Evolutionary conservation across 257 asterid genomes (phyloP).

Genomic region (Plantago major): DNA sequence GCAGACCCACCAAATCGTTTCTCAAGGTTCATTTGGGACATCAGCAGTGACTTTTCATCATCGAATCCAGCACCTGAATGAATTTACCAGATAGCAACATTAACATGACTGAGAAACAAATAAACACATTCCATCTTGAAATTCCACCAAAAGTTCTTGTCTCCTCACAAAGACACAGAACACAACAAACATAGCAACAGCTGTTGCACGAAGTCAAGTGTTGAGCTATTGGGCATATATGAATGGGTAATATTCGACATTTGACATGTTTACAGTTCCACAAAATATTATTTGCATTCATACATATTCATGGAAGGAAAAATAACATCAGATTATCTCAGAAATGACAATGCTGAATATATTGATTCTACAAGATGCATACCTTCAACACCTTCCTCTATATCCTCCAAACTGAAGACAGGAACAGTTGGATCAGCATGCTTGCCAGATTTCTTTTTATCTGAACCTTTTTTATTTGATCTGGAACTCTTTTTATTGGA

Average conservation of each 20-base stretch:
- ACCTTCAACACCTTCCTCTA: conserved; percentile 99
- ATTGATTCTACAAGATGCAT: conserved; percentile 23
- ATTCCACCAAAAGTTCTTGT: not conserved
- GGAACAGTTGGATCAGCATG: conserved; percentile 93
- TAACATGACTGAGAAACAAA: conserved; percentile 17
- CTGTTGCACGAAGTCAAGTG: too few species aligned
- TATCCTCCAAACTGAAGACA: conserved; percentile 90
- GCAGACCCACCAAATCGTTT: conserved; percentile 95
- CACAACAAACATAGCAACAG: too few species aligned
- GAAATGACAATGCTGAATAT: not conserved
- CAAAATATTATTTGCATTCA: too few species aligned
- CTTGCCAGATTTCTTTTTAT: conserved; percentile 89
- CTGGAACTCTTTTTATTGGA: conserved; percentile 70
- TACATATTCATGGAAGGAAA: too few species aligned
- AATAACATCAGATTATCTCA: too few species aligned
- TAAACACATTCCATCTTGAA: conserved; percentile 2
- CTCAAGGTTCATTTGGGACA: conserved; percentile 97
- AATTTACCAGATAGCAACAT: conserved; percentile 10
- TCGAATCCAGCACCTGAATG: conserved; percentile 86
- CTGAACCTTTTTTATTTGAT: conserved; percentile 78
- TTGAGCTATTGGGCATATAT: too few species aligned
- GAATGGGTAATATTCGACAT: too few species aligned
- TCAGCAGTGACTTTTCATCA: conserved; percentile 82
- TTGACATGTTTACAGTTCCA: too few species aligned
- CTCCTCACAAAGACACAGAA: not conserved